Base-by-base conservation (phyloP, 495 filamentous ascomycete species). In the Tuber borchii region DNA sequence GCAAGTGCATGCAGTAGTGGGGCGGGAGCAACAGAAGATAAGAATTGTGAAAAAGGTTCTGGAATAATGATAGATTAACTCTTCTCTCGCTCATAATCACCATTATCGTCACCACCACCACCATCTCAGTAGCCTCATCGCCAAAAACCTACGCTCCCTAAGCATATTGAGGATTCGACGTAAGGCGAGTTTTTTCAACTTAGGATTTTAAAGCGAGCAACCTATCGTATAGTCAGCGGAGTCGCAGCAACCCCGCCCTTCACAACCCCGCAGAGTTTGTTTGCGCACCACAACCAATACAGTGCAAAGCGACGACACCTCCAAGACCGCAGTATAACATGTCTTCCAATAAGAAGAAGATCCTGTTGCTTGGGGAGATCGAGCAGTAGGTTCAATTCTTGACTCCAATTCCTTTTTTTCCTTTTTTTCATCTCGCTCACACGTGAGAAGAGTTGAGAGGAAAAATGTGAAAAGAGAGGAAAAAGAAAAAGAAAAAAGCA, bases 291-390 rank as follows among this genome's bases (percentile, higher is more conserved):
- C 4, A 61, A n/a, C n/a, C n/a, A 9, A 61, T 16, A 61, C n/a
- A 61, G 9, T 0, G 16, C 51, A 61, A 46, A 16, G n/a, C 10
- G n/a, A 61, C 51, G n/a, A 31, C 51, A 61, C n/a, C 22, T 61
- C 51, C 51, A 61, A 31, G 2, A 8, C 51, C 10, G 31, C n/a
- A 61, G 51, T 61, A 31, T 16, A 61, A 61, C 26, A 61, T 61
- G 51, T 72, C 72, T 40, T 44, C 44, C 45, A 69, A 65, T 31
- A 86, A 85, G 75, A 87, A 86, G 73, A 88, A 88, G 75, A 85
- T 89, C 39, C 87, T 91, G 34, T 84, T 88, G 42, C 84, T 91
- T 4, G 89, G 89, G n/a, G 74, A 85, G 20, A 87, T 91, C 19
- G 81, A 84, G n/a, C 88, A 90, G 87, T 89, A 79, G 40, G 78